These are phyloP conservation scores for Saturnispora saitoi DNA, from an alignment of 805 yeast species.

Conservation along the genomic window DNA sequence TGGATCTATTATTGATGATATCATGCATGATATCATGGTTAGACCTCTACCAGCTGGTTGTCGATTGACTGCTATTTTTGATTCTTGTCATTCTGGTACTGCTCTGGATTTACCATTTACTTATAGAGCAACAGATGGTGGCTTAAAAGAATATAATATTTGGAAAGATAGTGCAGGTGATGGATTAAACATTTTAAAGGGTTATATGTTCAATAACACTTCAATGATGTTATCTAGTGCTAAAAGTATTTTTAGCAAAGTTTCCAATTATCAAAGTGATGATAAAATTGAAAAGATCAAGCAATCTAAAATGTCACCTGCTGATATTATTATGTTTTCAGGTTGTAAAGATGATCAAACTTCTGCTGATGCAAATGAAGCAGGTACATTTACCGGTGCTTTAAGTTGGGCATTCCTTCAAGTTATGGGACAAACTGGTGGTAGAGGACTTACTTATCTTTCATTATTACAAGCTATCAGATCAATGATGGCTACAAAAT, in stretches of 20 bases:
- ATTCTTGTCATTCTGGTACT: slow-evolving; percentile 82
- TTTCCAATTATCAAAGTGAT: slow-evolving; percentile 26
- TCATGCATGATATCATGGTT: slow-evolving; percentile 64
- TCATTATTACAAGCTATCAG: slow-evolving; percentile 67
- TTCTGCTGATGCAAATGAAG: slow-evolving; percentile 70
- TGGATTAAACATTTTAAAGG: slow-evolving; percentile 47
- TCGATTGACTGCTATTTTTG: slow-evolving; percentile 70
- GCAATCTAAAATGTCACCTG: slow-evolving; percentile 57
- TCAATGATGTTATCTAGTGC: slow-evolving; percentile 36
- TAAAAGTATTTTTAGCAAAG: slow-evolving; percentile 25
- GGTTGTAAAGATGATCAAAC: slow-evolving; percentile 85
- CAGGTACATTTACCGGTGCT: slow-evolving; percentile 71
- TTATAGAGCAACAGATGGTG: slow-evolving; percentile 71
- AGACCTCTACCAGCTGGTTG: slow-evolving; percentile 63
- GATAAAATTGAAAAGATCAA: slow-evolving; percentile 33
- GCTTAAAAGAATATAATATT: slow-evolving; percentile 70
- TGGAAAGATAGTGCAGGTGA: slow-evolving; percentile 69
- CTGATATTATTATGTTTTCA: slow-evolving; percentile 66
- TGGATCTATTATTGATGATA: slow-evolving; percentile 69
- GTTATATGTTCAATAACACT: slow-evolving; percentile 53
- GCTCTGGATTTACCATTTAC: slow-evolving; percentile 72
- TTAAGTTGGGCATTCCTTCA: slow-evolving; percentile 72
- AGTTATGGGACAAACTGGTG: slow-evolving; percentile 46
- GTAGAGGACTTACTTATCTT: slow-evolving; percentile 50
- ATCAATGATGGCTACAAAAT: slow-evolving; percentile 49